Base-by-base conservation (phyloP, 495 filamentous ascomycete species). In the Penicillium parvum region DNA sequence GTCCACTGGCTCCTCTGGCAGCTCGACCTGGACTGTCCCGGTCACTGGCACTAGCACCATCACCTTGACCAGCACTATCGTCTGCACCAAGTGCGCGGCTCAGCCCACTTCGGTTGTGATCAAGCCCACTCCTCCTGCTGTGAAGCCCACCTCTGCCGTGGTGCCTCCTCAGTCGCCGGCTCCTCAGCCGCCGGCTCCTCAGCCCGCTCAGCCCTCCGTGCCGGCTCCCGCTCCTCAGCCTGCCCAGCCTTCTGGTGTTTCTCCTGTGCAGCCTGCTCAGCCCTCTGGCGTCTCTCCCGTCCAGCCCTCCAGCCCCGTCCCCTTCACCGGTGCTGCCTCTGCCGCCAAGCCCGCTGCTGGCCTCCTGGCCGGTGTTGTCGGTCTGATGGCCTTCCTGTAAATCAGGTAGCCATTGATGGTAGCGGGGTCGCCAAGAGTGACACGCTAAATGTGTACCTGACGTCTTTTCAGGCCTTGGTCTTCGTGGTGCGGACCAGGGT, bases 331-430 rank as follows among this genome's bases (percentile, higher is more conserved):
- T 41, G 64, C 61, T 50, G 66, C 60, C 30, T 53, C 56, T 41
- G 60, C 17, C 49, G 43, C 61, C 45, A 55, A 64, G 59, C 66
- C 66, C 39, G 51, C 59, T 27, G 61, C 42, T 39, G 63, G 66
- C 32, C 37, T 71, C 44, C 54, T 70, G 39, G 59, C 61, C 45
- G 66, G 57, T 50, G 38, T 71, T 32, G 60, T 68, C 54, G 65
- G 54, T 18, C 17, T 65, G 45, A 67, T 71, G 63, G 61, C 58
- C 48, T 45, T 71, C 33, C 58, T 71, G 44, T 71, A 67, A 61
- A 60, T 44, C 34, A 43, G 41, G 42, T 43, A 19, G 39, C 5
- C 14, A 23, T 22, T 33, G 39, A 45, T 27, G 7, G 19, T 5
- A 43, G 14, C 5, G 3, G 15, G 16, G 18, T 46, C 39, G 27